Percentiles rank a stretch among this genome's conserved stretches.
These are phyloP conservation scores for Sporothrix globosa DNA, from an alignment of 2,329 filamentous ascomycete genomes.

Conservation along the genomic window DNA sequence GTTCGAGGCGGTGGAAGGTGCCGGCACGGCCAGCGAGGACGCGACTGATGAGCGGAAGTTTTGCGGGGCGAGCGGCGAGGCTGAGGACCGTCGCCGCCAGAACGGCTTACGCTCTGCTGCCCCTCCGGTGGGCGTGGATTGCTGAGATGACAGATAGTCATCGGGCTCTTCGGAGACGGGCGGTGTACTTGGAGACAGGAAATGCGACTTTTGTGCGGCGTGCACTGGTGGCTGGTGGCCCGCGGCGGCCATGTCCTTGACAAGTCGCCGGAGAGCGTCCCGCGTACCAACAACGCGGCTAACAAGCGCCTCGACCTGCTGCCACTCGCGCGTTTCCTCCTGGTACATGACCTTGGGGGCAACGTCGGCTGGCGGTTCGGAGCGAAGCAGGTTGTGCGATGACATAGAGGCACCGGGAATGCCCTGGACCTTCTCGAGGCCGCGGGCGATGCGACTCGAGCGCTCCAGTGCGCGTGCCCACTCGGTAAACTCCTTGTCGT, in stretches of 20 bases:
- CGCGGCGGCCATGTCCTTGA: slow-evolving; percentile 72
- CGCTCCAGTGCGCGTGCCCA: slow-evolving; percentile 87
- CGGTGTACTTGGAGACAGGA: slow-evolving; percentile 49
- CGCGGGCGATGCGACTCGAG: slow-evolving; percentile 69
- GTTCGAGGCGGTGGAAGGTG: slow-evolving; percentile 40
- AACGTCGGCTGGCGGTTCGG: slow-evolving; percentile 37
- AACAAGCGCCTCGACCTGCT: slow-evolving; percentile 80
- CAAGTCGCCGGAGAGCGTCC: slow-evolving; percentile 83
- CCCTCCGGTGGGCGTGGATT: slow-evolving; percentile 36
- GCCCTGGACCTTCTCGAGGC: slow-evolving; percentile 47
- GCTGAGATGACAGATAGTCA: slow-evolving; percentile 59
- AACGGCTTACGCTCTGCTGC: slow-evolving; percentile 70
- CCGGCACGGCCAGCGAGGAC: slow-evolving; percentile 50
- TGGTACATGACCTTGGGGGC: slow-evolving; percentile 44
- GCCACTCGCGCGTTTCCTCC: slow-evolving; percentile 81
- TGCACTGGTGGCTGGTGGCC: neutral
- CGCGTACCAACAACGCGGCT: slow-evolving; percentile 84
- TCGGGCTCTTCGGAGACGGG: slow-evolving; percentile 55
- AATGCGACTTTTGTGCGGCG: slow-evolving; percentile 37
- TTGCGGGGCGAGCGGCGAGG: slow-evolving; percentile 49
- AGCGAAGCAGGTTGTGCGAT: slow-evolving; percentile 5
- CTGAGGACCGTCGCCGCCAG: slow-evolving; percentile 86
- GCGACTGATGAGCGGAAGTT: slow-evolving; percentile 47
- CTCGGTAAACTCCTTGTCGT: slow-evolving; percentile 79
- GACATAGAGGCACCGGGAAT: neutral